phyloP scores from a whole-genome alignment of 805 yeast species.

The Cyberlindnera amylophila region DNA sequence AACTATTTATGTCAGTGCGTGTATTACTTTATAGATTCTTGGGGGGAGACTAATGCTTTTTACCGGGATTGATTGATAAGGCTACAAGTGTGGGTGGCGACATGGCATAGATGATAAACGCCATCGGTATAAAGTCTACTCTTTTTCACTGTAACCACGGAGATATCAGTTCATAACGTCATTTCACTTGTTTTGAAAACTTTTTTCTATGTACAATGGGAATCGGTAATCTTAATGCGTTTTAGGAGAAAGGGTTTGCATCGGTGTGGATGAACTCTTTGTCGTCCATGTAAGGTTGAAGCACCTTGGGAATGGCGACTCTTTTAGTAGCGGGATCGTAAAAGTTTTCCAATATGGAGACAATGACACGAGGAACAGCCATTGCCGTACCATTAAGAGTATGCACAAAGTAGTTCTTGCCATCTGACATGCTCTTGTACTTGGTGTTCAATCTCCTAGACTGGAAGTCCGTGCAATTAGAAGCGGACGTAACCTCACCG shows the following conservation, averaged over 20 bases:
- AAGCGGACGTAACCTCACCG: conserved; percentile 91
- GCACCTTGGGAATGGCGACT: conserved; percentile 62
- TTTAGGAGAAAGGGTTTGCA: conserved; percentile 3
- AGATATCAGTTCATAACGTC: too few species aligned
- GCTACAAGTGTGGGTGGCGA: too few species aligned
- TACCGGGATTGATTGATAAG: too few species aligned
- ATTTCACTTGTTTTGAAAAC: too few species aligned
- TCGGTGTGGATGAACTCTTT: conserved; percentile 25
- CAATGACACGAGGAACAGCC: conserved; percentile 88
- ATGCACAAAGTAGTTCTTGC: conserved; percentile 50
- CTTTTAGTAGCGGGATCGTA: conserved; percentile 56
- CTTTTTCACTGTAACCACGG: too few species aligned
- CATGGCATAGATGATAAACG: too few species aligned
- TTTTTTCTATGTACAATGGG: conserved; percentile 1
- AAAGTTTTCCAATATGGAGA: conserved; percentile 85
- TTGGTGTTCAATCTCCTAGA: conserved; percentile 75
- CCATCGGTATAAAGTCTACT: too few species aligned
- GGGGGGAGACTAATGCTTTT: too few species aligned
- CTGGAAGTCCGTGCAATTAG: conserved; percentile 92
- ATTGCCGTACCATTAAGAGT: conserved; percentile 94
- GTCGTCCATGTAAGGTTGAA: conserved; percentile 72
- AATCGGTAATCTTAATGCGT: neutral
- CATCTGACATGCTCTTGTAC: conserved; percentile 35
- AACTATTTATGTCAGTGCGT: too few species aligned
- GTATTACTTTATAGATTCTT: too few species aligned